A percentile compares a stretch with the other conserved stretches of the same genome.
These are phyloP conservation scores for Fraxinus paxiana DNA, from an alignment of 305 asterid genomes.

Conservation along the genomic window DNA sequence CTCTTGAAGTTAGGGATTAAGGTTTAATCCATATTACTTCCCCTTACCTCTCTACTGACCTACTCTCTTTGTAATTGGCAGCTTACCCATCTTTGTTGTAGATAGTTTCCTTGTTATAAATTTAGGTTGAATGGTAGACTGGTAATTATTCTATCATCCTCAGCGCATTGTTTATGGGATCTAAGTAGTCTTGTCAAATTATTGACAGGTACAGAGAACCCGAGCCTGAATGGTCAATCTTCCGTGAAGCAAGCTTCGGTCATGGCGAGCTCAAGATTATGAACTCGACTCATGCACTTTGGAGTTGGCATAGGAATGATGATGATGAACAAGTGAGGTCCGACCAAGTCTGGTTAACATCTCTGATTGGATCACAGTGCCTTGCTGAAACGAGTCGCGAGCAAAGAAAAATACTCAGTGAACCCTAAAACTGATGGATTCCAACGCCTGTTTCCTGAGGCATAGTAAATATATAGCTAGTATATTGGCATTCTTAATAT, in stretches of 20 bases:
- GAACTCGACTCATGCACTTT: slow-evolving; percentile 64
- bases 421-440: slow-evolving; percentile 9
- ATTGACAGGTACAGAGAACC: slow-evolving; percentile 47
- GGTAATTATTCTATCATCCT: background rate
- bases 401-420: slow-evolving; percentile 28
- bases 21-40: background rate
- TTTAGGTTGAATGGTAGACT: background rate
- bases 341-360: slow-evolving; percentile 63
- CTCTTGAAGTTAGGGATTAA: background rate
- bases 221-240: slow-evolving; percentile 67
- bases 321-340: slow-evolving; percentile 64
- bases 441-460: background rate
- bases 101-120: background rate
- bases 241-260: slow-evolving; percentile 90
- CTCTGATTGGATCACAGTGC: slow-evolving; percentile 53
- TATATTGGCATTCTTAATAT: background rate
- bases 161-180: background rate
- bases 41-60: background rate
- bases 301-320: slow-evolving; percentile 86
- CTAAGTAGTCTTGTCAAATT: slow-evolving; percentile 4
- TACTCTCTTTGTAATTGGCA: background rate
- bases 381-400: slow-evolving; percentile 28
- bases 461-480: background rate
- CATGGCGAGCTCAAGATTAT: slow-evolving; percentile 65
- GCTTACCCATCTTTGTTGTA: background rate